Base-by-base conservation (phyloP, 306 rosid genomes). In the Vigna reflexopilosa region DNA sequence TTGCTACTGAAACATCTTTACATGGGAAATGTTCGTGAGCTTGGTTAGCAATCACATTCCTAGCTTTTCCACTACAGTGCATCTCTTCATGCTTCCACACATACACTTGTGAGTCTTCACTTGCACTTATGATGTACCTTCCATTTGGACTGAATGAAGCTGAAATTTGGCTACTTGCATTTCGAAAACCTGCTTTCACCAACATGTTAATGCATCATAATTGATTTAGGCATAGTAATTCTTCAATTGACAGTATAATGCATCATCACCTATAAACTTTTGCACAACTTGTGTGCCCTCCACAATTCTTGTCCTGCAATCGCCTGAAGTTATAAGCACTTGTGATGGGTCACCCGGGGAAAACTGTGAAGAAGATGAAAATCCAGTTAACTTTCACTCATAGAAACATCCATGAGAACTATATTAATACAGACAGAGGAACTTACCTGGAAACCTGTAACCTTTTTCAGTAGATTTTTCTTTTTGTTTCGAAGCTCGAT, bases 381-480 rank as follows among this genome's bases (percentile, higher is more conserved):
- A 78, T 28, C 72, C 9, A 77, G 32, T 67, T 55, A 69, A 19
- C 50, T 42, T 70, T 11, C 51, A 38, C 48, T 79, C 28, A 13
- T 64, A 69, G 64, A 42, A 51, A 57, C 30, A 76, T 24, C 9
- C 36, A 40, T 56, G 20, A 1, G 48, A 24, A 44, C 30, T 55
- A 32, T 63, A 1, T 56, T 20, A 1, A 32, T 17, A 45, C 17
- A 56, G 26, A 38, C 7, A 59, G 20, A 7, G 28, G 6, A 65
- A 71, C 58, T 64, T 90, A 94, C 98, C 91, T 92, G 92, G 77
- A 94, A 90, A 32, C 98, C 98, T 16, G 97, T 94, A 50, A 94
- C 84, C 63, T 94, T 92, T 77, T 77, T 92, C 1, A 84, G 87
- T 2, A 59, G 82, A 73, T 72, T 44, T 83, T 89, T 91, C 85